A percentile compares a stretch with the other conserved stretches of the same genome.
Evolutionary conservation across 306 rosid genomes (phyloP).

Genomic region (Vachellia collinsii): DNA sequence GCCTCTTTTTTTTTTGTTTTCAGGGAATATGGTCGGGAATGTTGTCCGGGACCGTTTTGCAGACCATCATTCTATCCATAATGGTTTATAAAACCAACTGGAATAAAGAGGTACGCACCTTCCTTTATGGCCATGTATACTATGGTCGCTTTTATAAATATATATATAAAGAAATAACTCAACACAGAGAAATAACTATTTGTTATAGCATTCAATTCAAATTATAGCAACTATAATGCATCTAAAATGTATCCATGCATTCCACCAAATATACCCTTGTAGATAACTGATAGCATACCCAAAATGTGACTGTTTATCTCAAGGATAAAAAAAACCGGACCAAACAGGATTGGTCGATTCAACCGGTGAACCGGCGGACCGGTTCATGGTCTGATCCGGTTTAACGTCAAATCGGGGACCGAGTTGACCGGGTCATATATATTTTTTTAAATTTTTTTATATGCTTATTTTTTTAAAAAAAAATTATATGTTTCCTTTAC

Average conservation of each 20-base stretch:
- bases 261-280: background rate
- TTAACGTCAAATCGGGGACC: no score
- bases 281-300: no score
- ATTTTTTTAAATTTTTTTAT: no score
- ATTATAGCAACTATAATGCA: background rate
- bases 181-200: background rate
- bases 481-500: no score
- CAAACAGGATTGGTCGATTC: no score
- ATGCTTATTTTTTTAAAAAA: no score
- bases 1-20: background rate
- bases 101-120: conserved; percentile 52
- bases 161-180: background rate
- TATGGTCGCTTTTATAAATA: background rate
- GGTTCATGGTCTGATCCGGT: no score
- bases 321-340: no score
- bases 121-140: background rate
- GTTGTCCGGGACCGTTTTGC: conserved; percentile 62
- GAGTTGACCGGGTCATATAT: no score
- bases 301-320: no score
- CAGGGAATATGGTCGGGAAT: conserved; percentile 80
- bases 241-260: background rate
- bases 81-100: conserved; percentile 62
- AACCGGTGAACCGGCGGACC: no score
- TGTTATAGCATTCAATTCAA: background rate
- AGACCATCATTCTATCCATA: conserved; percentile 51